These are phyloP conservation scores for Exophiala dermatitidis DNA, from an alignment of 2,329 filamentous ascomycete species.

Conservation along the genomic window DNA sequence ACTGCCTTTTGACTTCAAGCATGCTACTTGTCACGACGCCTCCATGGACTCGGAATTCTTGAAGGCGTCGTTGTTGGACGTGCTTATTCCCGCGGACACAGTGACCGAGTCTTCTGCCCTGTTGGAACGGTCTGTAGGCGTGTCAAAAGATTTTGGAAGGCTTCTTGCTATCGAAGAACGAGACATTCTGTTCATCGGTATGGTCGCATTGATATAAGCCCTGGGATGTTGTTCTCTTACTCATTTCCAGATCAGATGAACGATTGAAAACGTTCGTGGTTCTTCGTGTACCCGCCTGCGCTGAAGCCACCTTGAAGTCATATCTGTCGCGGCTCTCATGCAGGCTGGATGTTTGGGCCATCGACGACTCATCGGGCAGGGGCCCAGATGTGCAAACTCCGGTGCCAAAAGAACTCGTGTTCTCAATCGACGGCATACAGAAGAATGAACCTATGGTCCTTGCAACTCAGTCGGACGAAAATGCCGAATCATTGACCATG, in stretches of 20 bases:
- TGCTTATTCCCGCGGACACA: slow-evolving; percentile 39
- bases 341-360: slow-evolving; percentile 45
- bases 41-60: slow-evolving; percentile 36
- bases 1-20: no score
- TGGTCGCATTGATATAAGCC: background rate
- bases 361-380: slow-evolving; percentile 30
- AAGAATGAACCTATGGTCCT: slow-evolving; percentile 41
- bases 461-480: slow-evolving; percentile 38
- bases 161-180: slow-evolving; percentile 46
- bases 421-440: slow-evolving; percentile 34
- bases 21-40: background rate
- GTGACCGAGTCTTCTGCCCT: slow-evolving; percentile 13
- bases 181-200: slow-evolving; percentile 40
- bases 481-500: slow-evolving; percentile 33
- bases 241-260: slow-evolving; percentile 50
- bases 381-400: slow-evolving; percentile 29
- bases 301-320: slow-evolving; percentile 42
- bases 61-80: slow-evolving; percentile 38
- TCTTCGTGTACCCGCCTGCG: slow-evolving; percentile 45
- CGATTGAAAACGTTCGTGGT: slow-evolving; percentile 45
- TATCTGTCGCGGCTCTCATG: slow-evolving; percentile 45
- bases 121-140: slow-evolving; percentile 29
- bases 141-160: slow-evolving; percentile 37
- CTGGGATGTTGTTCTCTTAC: slow-evolving; percentile 35
- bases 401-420: slow-evolving; percentile 38